Base-by-base conservation (phyloP, 2,329 filamentous ascomycete species). In the Trichophyton verrucosum region DNA sequence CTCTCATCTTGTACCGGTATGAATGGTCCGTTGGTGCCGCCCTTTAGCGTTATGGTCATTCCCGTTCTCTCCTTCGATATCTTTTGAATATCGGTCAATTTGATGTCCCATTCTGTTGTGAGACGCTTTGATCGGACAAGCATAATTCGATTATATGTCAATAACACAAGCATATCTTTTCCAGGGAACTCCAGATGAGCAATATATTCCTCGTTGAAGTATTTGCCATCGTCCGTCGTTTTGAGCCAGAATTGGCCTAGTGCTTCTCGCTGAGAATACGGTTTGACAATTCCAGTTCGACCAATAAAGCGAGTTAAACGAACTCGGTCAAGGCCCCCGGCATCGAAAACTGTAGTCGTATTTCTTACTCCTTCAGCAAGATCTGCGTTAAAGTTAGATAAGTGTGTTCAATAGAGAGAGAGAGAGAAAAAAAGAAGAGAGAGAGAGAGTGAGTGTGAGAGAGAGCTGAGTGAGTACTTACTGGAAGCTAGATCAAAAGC, bases 241-340 rank as follows among this genome's bases (percentile, higher is more conserved):
- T 99, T 99, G 65, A 99, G 85, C 95, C 94, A 99, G 78, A 90
- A 96, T 73, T 99, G 94, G 0, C 94, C 94, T 2, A 99, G 84
- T 0, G 94, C 91, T 78, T 99, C 94, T 55, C 94, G 89, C 71
- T 95, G 89, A 61, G 86, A 91, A 78, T 96, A 99, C 0, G 94
- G 91, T 2, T 92, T 87, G 38, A 99, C 91, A 63, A 99, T 89
- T 46, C 94, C 94, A 72, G 99, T 92, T 47, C 86, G 84, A 15
- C 90, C 89, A 63, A 99, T 90, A 76, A 95, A 96, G 17, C 94
- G 88, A 4, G 91, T 88, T 58, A 95, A 82, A n/a, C 94, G 89
- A 24, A 96, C 91, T 57, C 94, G 90, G 68, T 99, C 95, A 5
- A 99, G 85, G 59, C 95, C 94, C 62, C 92, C 88, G 27, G 89